Evolutionary conservation across 2,329 filamentous ascomycete species (phyloP).

Genomic region (Ophiostoma sp.): DNA sequence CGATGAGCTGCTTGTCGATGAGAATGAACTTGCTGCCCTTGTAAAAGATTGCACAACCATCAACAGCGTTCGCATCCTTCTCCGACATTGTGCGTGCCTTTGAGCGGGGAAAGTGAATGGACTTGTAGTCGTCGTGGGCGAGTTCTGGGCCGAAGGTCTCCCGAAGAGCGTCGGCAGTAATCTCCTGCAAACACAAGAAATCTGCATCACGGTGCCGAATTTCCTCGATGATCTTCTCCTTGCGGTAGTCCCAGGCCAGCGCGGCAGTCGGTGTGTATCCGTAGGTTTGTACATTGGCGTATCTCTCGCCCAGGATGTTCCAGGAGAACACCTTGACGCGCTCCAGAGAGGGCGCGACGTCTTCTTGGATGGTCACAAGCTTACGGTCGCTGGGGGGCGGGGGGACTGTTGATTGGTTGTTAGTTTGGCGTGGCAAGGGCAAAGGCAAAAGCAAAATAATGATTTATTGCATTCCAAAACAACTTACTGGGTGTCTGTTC

Average conservation of each 20-base stretch:
- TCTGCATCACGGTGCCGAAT: conserved; percentile 75
- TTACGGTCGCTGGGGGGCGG: conserved; percentile 70
- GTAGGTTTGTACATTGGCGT: conserved; percentile 77
- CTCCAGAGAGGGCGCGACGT: conserved; percentile 55
- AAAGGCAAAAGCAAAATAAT: conserved; percentile 9
- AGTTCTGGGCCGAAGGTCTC: conserved; percentile 85
- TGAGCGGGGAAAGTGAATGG: conserved; percentile 86
- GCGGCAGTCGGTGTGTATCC: conserved; percentile 83
- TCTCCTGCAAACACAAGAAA: conserved; percentile 88
- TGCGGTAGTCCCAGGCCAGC: conserved; percentile 81
- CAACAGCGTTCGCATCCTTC: conserved; percentile 80
- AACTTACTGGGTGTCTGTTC: conserved; percentile 77
- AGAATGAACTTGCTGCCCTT: conserved; percentile 80
- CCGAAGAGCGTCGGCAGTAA: conserved; percentile 86
- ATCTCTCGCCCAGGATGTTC: conserved; percentile 94
- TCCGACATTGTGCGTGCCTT: conserved; percentile 88
- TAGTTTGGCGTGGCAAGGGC: not conserved
- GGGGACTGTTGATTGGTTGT: conserved; percentile 52
- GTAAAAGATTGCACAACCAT: conserved; percentile 95
- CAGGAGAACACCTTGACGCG: conserved; percentile 83
- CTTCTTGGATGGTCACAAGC: conserved; percentile 71
- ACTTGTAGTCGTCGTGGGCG: conserved; percentile 84
- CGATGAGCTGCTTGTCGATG: conserved; percentile 88
- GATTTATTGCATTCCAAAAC: not conserved
- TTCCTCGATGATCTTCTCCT: conserved; percentile 76